Base-by-base conservation (phyloP, 768 basidiomycete genomes). In the Russula vinacea region DNA sequence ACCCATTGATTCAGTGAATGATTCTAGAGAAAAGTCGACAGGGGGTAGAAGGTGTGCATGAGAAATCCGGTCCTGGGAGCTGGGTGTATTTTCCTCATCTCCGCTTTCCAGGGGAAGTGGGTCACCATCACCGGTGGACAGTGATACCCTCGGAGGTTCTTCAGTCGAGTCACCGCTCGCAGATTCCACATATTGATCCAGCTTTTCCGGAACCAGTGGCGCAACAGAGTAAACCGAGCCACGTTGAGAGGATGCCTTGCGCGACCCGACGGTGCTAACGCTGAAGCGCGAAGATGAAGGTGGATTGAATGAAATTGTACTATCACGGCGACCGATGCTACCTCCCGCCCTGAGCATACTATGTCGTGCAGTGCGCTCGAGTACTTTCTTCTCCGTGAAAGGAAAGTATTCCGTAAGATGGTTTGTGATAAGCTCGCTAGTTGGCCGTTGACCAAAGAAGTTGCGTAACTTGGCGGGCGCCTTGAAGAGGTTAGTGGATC, bases 381-480 rank as follows among this genome's bases (percentile, higher is more conserved):
- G 78, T 42, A 91, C 89, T 76, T 89, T 94, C 78, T 89, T 92
- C 79, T 97, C 94, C 4, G 93, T 87, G 67, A 84, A 83, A 1
- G 97, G 97, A 85, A 99, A 99, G 79, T 90, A 99, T 65, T 97
- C 95, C 22, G 89, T 86, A 56, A 98, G 76, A 72, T 98, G 95
- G 8, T 81, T 96, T 29, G 95, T 92, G 78, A 98, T 98, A 67
- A 98, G 85, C 75, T 98, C 97, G 76, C 90, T 93, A 0, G 97
- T 95, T 0, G 97, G 97, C 45, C 97, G 90, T 71, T 98, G 97
- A 17, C 96, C 97, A 70, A 98, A 96, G 80, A 98, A 99, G 79
- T 94, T 94, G 75, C 90, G 90, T 53, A 94, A 74, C 71, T 92
- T 94, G 24, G 84, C 83, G 4, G 87, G 83, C 10, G 80, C 77